Evolutionary conservation across 2,329 filamentous ascomycete genomes (phyloP), one percentile per base, ranked within the genome.

Genomic region (Penicillium oxalicum): DNA sequence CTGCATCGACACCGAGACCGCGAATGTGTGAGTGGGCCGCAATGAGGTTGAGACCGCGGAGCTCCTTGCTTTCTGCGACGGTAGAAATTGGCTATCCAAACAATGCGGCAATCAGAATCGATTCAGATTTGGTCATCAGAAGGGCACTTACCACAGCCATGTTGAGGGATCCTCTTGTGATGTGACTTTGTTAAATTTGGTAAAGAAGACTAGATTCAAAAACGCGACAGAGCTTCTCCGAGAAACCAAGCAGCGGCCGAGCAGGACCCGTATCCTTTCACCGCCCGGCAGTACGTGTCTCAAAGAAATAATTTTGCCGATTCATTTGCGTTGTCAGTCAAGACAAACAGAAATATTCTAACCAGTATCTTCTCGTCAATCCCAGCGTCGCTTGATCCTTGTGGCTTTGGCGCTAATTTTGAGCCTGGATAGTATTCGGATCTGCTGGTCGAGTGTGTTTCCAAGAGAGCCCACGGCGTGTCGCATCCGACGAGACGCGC

Each of bases 21-120:
- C 91, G 87, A 65, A 98, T 96, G 72, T 98, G 93, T 49, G 93
- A 98, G 76, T 98, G 93, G 51, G 93, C 91, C 53, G 93, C 93
- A 71, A 98, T 95, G 73, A 98, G 86, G 73, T 95, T 97, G 66
- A 98, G 84, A 57, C 91, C 91, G 61, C 91, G 86, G 68, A 97
- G 86, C 81, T 97, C 91, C 74, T 93, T 95, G 72, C 83, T 87
- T 79, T 97, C 91, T 67, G 90, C 88, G 70, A 97, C 84, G 63
- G 93, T 97, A 51, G 83, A 83, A 61, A 88, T 88, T 65, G 74
- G 72, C 80, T 82, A 50, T 43, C 33, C 53, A 9, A 38, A 32
- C 28, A 33, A 11, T 28, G 18, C 58, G 52, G n/a, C 40, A 44
- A 29, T 29, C 37, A 45, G 44, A 29, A 35, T 38, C 35, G 26